These are phyloP conservation scores for Pyrus bretschneideri DNA, from an alignment of 306 rosid genomes.

Conservation along the genomic window DNA sequence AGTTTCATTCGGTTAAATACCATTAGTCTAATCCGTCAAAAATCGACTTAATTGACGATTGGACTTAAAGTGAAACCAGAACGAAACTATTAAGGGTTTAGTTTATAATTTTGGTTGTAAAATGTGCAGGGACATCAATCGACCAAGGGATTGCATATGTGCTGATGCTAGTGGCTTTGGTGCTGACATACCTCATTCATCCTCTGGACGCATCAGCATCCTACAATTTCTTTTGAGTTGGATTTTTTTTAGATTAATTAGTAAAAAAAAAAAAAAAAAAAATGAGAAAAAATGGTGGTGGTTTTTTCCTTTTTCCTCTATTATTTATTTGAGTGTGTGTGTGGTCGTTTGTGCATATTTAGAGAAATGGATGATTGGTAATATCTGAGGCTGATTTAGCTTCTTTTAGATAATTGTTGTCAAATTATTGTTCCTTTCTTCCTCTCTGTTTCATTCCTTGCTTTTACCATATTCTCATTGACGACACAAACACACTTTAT, in stretches of 20 bases:
- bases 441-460: neutral
- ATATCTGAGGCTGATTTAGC: neutral
- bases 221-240: conserved; percentile 23
- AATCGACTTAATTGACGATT: no score
- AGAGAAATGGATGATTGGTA: neutral
- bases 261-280: neutral
- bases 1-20: no score
- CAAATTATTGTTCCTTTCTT: neutral
- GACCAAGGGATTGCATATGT: conserved; percentile 85
- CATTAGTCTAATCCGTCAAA: no score
- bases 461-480: neutral
- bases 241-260: neutral
- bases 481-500: neutral
- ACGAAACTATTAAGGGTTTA: no score
- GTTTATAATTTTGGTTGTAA: neutral
- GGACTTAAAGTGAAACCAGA: no score
- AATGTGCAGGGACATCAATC: conserved; percentile 49
- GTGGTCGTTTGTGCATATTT: conserved; percentile 2
- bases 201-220: conserved; percentile 52
- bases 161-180: conserved; percentile 72
- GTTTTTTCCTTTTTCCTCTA: neutral
- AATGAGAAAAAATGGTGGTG: neutral
- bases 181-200: conserved; percentile 76
- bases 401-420: neutral
- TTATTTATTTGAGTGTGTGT: neutral